Base-by-base conservation (phyloP, 495 filamentous ascomycete species). In the Polyplosphaeria fusca region DNA sequence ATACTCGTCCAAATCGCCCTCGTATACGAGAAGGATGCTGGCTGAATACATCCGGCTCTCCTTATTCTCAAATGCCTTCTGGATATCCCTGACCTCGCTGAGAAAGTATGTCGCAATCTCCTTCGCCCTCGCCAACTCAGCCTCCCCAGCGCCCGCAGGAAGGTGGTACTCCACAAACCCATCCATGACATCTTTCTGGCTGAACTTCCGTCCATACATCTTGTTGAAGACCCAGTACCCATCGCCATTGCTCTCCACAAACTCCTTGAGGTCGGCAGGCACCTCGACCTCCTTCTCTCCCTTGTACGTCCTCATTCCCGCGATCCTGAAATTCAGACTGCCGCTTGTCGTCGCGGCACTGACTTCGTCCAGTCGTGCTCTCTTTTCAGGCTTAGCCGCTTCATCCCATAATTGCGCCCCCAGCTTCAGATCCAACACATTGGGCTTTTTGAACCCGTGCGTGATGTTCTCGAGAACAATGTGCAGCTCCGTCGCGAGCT, bases 1-100 rank as follows among this genome's bases (percentile, higher is more conserved):
- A 32, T 60, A 66, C 5, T 84, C 84, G 11, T 78, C 74, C 19
- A 80, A 80, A 66, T 96, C 88, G 13, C 94, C 93, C 71, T 98
- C 93, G 60, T 94, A 97, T 7, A 95, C 85, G 40, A 96, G 87
- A 20, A 98, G 77, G 12, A 97, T 72, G 67, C 89, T 95, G 0
- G 91, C 80, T 1, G 89, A 92, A 70, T 91, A 96, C 91, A 98
- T 97, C 51, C 91, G 79, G 68, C 86, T 92, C 73, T 96, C 92
- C 60, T 88, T 80, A 0, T 70, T 76, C 67, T 89, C 82, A 11
- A 96, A 75, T 0, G 85, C 75, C 20, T 79, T 67, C 60, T 84
- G 79, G 7, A 91, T 77, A 23, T 76, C 77, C 55, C 70, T 72
- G 18, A 96, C 73, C 58, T 94, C 88, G 1, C 78, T 75, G 12